These are phyloP conservation scores for Hypoxylon rickii DNA, from an alignment of 495 filamentous ascomycete species.

Conservation along the genomic window DNA sequence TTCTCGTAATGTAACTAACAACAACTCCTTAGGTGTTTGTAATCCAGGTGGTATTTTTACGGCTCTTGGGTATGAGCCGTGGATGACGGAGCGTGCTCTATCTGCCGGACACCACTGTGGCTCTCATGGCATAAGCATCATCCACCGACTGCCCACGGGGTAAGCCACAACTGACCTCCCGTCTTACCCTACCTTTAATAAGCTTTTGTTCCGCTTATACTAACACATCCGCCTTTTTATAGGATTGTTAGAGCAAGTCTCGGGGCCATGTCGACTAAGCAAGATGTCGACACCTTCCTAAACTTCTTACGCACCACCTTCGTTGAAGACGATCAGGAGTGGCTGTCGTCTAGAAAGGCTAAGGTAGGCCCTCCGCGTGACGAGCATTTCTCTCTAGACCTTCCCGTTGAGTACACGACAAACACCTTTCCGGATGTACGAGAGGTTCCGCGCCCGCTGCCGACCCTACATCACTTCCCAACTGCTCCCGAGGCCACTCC, in stretches of 20 bases:
- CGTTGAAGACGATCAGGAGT: conserved; percentile 32
- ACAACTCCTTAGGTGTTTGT: conserved; percentile 48
- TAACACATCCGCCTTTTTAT: conserved; percentile 9
- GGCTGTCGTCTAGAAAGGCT: conserved; percentile 13
- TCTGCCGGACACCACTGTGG: conserved; percentile 68
- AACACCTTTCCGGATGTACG: conserved; percentile 31
- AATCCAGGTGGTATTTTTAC: conserved; percentile 51
- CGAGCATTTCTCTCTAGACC: conserved; percentile 23
- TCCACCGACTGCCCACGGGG: conserved; percentile 60
- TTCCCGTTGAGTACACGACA: conserved; percentile 25
- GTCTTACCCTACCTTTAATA: conserved; percentile 21
- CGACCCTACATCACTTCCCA: conserved; percentile 23
- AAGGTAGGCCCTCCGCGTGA: conserved; percentile 19
- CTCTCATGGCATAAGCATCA: conserved; percentile 51
- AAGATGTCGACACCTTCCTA: conserved; percentile 64
- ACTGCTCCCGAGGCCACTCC: conserved; percentile 28
- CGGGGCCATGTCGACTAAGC: conserved; percentile 70
- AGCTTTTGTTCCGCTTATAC: conserved; percentile 9
- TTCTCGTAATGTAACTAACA: conserved; percentile 24
- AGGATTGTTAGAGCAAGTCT: conserved; percentile 69
- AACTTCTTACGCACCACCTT: conserved; percentile 61
- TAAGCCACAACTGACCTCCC: conserved; percentile 38
- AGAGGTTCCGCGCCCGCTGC: conserved; percentile 30
- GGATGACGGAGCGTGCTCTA: conserved; percentile 65
- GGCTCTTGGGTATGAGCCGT: conserved; percentile 55